phyloP scores from a whole-genome alignment of 768 basidiomycete species.

The Boletus bicolor region DNA sequence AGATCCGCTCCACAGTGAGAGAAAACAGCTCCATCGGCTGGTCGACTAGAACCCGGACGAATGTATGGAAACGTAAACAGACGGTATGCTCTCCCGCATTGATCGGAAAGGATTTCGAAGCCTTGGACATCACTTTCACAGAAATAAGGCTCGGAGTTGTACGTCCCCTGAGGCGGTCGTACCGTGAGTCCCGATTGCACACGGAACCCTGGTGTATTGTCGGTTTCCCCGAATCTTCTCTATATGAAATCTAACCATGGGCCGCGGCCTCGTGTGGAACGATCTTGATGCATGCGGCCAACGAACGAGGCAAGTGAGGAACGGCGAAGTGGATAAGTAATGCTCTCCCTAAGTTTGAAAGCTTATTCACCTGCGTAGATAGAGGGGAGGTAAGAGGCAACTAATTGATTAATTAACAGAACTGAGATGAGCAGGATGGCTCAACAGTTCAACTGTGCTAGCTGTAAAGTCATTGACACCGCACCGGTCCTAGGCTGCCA shows the following conservation, averaged over 20 bases:
- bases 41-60: not conserved
- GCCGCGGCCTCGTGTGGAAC: constrained; percentile 22
- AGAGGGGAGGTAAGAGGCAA: not conserved
- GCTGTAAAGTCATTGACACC: not conserved
- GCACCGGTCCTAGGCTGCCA: not conserved
- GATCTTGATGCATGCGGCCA: constrained; percentile 5
- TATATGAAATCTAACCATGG: constrained; percentile 4
- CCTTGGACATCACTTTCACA: not conserved
- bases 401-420: constrained; percentile 1
- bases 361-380: constrained; percentile 11
- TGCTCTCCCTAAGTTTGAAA: constrained; percentile 9
- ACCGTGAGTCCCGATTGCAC: not conserved
- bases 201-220: not conserved
- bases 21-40: not conserved
- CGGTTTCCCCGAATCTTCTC: not conserved
- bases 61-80: constrained; percentile 9
- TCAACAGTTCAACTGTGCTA: not conserved
- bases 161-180: not conserved
- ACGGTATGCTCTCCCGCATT: not conserved
- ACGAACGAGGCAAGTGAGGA: constrained; percentile 5
- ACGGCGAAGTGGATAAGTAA: constrained; percentile 7
- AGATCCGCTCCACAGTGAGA: constrained; percentile 16
- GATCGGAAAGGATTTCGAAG: constrained; percentile 6
- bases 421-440: not conserved
- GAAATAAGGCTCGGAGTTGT: not conserved